These are phyloP conservation scores for Mycosphaerelloides madeirae DNA, from an alignment of 2,329 filamentous ascomycete species.

Conservation along the genomic window DNA sequence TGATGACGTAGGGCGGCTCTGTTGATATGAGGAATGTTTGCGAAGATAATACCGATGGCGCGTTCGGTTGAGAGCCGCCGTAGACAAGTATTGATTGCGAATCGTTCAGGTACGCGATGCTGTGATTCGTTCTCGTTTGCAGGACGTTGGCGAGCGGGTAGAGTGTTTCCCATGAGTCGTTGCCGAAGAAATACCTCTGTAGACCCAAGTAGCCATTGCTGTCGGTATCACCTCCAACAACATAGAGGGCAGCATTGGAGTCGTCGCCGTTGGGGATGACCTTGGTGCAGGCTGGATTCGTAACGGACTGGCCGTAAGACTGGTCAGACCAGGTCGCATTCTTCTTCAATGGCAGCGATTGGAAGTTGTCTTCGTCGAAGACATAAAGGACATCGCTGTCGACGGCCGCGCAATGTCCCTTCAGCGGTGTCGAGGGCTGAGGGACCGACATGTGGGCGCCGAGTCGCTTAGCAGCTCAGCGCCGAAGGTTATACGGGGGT, in stretches of 20 bases:
- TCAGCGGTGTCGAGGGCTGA: conserved; percentile 63
- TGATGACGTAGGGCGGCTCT: conserved; percentile 58
- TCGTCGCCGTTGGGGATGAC: conserved; percentile 56
- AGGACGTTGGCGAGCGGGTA: conserved; percentile 50
- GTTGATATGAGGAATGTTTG: conserved; percentile 72
- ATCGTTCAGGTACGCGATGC: conserved; percentile 66
- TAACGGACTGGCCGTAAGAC: conserved; percentile 62
- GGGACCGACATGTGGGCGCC: conserved; percentile 61
- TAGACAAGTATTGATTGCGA: conserved; percentile 73
- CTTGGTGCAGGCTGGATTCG: conserved; percentile 71
- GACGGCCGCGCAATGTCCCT: conserved; percentile 76
- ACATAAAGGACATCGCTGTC: conserved; percentile 79
- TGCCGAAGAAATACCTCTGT: conserved; percentile 60
- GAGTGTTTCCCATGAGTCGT: conserved; percentile 56
- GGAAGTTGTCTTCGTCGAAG: conserved; percentile 67
- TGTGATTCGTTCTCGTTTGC: conserved; percentile 69
- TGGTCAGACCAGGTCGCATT: conserved; percentile 69
- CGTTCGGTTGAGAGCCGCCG: conserved; percentile 64
- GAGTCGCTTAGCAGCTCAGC: conserved; percentile 17
- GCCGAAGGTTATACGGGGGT: conserved; percentile 7
- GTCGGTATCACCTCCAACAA: conserved; percentile 69
- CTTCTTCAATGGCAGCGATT: conserved; percentile 63
- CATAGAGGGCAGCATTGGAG: conserved; percentile 62
- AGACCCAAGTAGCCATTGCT: conserved; percentile 65
- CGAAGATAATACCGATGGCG: conserved; percentile 53